Evolutionary conservation across 805 yeast genomes (phyloP).

Genomic region (Myxozyma lipomycoides): DNA sequence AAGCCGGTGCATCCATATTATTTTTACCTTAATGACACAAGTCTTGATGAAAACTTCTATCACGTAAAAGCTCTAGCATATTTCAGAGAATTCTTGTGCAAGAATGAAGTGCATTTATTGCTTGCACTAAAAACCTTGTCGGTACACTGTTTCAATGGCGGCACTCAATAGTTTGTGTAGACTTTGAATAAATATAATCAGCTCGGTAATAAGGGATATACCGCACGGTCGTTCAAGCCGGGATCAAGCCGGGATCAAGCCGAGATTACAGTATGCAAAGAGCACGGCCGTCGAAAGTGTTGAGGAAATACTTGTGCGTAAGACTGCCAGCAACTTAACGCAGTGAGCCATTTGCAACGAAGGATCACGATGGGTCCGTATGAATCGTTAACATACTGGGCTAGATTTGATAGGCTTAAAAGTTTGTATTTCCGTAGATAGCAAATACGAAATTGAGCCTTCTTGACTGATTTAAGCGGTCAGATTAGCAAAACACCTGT

Average conservation of each 20-base stretch:
- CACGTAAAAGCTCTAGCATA: no score
- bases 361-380: slow-evolving; percentile 2
- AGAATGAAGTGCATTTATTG: no score
- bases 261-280: background rate
- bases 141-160: background rate
- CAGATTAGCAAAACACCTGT: no score
- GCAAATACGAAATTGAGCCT: no score
- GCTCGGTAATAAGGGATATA: background rate
- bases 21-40: no score
- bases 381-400: no score
- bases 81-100: no score
- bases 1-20: no score
- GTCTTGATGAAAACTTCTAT: no score
- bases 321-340: background rate
- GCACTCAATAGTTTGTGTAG: slow-evolving; percentile 1
- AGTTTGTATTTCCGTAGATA: no score
- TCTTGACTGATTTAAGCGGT: no score
- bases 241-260: background rate
- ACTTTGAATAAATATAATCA: background rate
- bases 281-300: background rate
- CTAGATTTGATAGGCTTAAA: no score
- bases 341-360: background rate
- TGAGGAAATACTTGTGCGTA: background rate
- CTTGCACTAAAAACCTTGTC: background rate
- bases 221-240: background rate